A percentile compares a stretch with the other conserved stretches of the same genome.
phyloP scores from a whole-genome alignment of 306 rosid species.

The Castanea mollissima region DNA sequence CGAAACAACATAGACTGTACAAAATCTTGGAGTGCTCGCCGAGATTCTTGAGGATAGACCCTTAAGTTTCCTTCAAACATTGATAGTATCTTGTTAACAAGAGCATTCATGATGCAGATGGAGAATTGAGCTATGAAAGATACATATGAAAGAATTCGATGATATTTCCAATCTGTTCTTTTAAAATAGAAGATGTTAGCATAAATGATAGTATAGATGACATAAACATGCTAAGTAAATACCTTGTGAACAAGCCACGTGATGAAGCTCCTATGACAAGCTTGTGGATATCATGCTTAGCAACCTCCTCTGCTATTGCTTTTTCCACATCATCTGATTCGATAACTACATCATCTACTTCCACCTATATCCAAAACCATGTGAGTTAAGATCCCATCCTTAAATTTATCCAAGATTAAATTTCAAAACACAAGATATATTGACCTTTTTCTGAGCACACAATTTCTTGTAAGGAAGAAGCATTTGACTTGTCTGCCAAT shows the following conservation, averaged over 20 bases:
- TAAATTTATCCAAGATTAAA: conserved; percentile 9
- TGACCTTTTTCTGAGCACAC: conserved; percentile 73
- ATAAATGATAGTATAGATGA: not conserved
- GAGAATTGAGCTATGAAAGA: conserved; percentile 5
- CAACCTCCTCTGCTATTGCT: conserved; percentile 72
- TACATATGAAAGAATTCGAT: not conserved
- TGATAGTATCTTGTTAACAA: conserved; percentile 13
- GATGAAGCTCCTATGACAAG: conserved; percentile 88
- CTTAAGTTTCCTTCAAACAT: conserved; percentile 57
- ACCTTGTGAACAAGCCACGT: conserved; percentile 72
- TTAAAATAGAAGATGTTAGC: not conserved
- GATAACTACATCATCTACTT: conserved; percentile 57
- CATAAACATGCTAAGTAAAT: conserved; percentile 17
- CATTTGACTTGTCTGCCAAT: conserved; percentile 54
- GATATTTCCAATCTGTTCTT: not conserved
- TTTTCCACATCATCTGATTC: conserved; percentile 77
- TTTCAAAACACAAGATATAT: conserved; percentile 24
- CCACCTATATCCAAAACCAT: conserved; percentile 52
- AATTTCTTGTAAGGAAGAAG: conserved; percentile 77
- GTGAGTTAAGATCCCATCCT: conserved; percentile 8
- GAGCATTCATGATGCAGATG: conserved; percentile 12
- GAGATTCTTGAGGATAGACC: conserved; percentile 69
- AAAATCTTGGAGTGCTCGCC: conserved; percentile 62
- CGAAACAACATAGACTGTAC: conserved; percentile 75
- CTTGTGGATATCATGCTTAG: conserved; percentile 47